phyloP scores from a whole-genome alignment of 768 basidiomycete species.

The Gymnopilus junonius region DNA sequence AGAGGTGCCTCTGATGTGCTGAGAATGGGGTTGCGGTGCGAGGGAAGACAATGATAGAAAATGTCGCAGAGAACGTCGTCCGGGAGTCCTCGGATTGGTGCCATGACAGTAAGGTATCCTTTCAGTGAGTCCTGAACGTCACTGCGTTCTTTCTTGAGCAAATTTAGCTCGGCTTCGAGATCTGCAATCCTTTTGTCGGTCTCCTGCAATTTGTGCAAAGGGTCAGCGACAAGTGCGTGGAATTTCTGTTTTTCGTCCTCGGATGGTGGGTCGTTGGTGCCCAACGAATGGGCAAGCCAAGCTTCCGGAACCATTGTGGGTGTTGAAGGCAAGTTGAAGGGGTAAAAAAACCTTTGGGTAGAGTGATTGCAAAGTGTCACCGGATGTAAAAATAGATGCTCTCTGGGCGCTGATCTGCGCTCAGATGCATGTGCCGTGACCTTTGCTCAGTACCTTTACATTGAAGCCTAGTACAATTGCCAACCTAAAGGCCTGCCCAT shows the following conservation, averaged over 20 bases:
- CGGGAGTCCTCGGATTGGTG: conserved; percentile 11
- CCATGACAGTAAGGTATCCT: not conserved
- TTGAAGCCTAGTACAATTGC: no score
- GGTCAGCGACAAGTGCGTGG: not conserved
- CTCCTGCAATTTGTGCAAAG: not conserved
- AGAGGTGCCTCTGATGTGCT: conserved; percentile 5
- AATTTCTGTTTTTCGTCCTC: not conserved
- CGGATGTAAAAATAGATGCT: no score
- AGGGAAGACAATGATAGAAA: conserved; percentile 9
- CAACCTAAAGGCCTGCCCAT: no score
- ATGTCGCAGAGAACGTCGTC: conserved; percentile 8
- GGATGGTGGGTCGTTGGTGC: not conserved
- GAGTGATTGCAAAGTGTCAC: no score
- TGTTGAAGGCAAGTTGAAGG: no score
- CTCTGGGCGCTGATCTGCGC: no score
- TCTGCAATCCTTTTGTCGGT: not conserved
- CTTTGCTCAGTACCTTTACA: no score
- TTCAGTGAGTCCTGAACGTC: not conserved
- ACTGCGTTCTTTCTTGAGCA: not conserved
- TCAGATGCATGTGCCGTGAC: no score
- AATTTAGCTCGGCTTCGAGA: not conserved
- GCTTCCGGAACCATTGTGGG: not conserved
- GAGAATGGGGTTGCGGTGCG: conserved; percentile 1
- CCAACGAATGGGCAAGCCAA: not conserved
- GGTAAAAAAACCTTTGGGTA: no score